phyloP scores from a whole-genome alignment of 108 stramenopile genomes.

The Nitzschia inconspicua region DNA sequence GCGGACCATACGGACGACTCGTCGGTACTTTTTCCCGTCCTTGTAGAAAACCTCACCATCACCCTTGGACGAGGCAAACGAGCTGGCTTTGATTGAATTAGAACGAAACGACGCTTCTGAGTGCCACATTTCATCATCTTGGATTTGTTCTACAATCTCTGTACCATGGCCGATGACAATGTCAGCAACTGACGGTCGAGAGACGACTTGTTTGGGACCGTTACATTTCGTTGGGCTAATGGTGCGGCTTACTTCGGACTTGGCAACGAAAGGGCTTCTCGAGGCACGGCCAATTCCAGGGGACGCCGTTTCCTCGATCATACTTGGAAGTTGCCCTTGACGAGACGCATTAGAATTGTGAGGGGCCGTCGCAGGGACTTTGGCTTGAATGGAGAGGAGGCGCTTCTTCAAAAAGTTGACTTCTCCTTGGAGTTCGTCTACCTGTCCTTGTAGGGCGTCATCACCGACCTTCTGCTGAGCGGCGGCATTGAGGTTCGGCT shows the following conservation, averaged over 20 bases:
- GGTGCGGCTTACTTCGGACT: neutral
- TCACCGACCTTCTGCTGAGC: neutral
- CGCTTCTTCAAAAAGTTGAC: conserved; percentile 6
- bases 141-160: too few species aligned
- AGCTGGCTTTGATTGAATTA: too few species aligned
- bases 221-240: neutral
- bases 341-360: neutral
- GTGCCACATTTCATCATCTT: too few species aligned
- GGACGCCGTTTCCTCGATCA: neutral
- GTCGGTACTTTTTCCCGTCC: too few species aligned
- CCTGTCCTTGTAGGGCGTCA: neutral
- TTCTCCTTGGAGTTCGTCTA: conserved; percentile 12
- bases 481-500: neutral
- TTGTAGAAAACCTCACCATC: too few species aligned
- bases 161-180: too few species aligned
- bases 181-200: too few species aligned
- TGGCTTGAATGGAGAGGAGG: conserved; percentile 3
- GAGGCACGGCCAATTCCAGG: neutral
- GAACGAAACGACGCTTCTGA: too few species aligned
- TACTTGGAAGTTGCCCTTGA: neutral
- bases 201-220: conserved; percentile 3
- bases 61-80: too few species aligned
- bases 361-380: neutral
- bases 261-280: neutral
- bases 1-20: too few species aligned